Conservation (phyloP, 2,329 filamentous ascomycete species). For the Botrytis fabae region DNA sequence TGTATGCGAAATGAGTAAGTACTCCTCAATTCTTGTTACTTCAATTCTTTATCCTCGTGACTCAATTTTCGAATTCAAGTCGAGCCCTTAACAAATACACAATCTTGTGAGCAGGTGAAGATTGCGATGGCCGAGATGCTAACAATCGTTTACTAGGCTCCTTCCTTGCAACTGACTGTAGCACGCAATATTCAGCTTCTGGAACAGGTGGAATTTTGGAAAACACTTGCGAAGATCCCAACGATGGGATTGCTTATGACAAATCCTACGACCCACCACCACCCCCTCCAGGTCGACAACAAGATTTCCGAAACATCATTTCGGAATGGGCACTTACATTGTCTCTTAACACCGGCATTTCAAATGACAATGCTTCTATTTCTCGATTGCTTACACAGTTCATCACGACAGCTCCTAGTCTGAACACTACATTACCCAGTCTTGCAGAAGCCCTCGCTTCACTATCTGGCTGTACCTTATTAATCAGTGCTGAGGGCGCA, state of each 20-base stretch:
- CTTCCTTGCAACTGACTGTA: slow-evolving; percentile 64
- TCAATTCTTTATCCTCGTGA: neutral
- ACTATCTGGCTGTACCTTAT: slow-evolving; percentile 64
- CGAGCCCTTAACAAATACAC: neutral
- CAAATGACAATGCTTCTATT: slow-evolving; percentile 58
- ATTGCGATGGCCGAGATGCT: neutral
- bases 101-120: neutral
- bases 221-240: slow-evolving; percentile 59
- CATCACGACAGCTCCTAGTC: slow-evolving; percentile 43
- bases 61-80: neutral
- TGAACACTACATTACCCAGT: slow-evolving; percentile 54
- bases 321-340: slow-evolving; percentile 56
- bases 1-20: slow-evolving; percentile 58
- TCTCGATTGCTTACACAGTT: slow-evolving; percentile 59
- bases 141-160: slow-evolving; percentile 45
- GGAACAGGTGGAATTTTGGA: slow-evolving; percentile 60
- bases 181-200: slow-evolving; percentile 59
- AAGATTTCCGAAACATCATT: slow-evolving; percentile 58
- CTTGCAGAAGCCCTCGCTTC: slow-evolving; percentile 74
- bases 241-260: slow-evolving; percentile 57
- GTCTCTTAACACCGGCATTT: slow-evolving; percentile 56
- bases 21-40: neutral
- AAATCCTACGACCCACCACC: slow-evolving; percentile 43
- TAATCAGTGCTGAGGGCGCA: slow-evolving; percentile 58
- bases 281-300: slow-evolving; percentile 40